Percentiles rank a stretch among this genome's conserved stretches.
These are phyloP conservation scores for Carex sylvatica DNA, from an alignment of 202 grass and related monocot genomes.

Conservation along the genomic window DNA sequence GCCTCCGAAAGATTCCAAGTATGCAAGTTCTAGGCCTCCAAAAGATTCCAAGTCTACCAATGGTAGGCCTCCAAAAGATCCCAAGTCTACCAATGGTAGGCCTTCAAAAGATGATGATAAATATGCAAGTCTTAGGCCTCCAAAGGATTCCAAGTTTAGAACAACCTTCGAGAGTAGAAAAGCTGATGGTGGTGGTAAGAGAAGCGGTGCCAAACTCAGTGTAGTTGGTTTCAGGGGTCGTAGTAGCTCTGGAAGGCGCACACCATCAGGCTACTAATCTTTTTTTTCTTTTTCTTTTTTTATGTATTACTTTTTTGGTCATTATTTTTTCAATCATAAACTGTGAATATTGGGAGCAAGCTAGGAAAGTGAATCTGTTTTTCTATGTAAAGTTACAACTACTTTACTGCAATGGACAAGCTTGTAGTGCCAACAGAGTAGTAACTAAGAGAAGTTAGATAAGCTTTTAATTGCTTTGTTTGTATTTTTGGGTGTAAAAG, in stretches of 20 bases:
- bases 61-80: slow-evolving; percentile 11
- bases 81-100: not conserved
- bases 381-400: not conserved
- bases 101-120: slow-evolving; percentile 25
- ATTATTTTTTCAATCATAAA: not conserved
- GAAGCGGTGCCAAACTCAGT: slow-evolving; percentile 44
- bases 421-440: not conserved
- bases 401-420: too few relatives aligned
- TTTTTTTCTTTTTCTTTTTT: not conserved
- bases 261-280: slow-evolving; percentile 23
- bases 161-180: slow-evolving; percentile 34
- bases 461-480: not conserved
- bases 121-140: slow-evolving; percentile 1
- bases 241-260: slow-evolving; percentile 68
- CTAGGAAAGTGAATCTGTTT: not conserved
- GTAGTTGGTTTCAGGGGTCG: slow-evolving; percentile 93
- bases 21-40: slow-evolving; percentile 12
- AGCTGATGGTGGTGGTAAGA: slow-evolving; percentile 31
- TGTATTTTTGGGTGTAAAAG: not conserved
- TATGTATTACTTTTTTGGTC: not conserved
- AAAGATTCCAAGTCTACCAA: slow-evolving; percentile 38
- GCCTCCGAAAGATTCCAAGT: not conserved
- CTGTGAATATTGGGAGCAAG: not conserved
- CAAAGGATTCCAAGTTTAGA: slow-evolving; percentile 28
- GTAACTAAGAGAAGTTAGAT: not conserved